Percentiles rank a stretch among this genome's conserved stretches.
phyloP scores from a whole-genome alignment of 2,329 filamentous ascomycete species.

The Penicillium sp. region DNA sequence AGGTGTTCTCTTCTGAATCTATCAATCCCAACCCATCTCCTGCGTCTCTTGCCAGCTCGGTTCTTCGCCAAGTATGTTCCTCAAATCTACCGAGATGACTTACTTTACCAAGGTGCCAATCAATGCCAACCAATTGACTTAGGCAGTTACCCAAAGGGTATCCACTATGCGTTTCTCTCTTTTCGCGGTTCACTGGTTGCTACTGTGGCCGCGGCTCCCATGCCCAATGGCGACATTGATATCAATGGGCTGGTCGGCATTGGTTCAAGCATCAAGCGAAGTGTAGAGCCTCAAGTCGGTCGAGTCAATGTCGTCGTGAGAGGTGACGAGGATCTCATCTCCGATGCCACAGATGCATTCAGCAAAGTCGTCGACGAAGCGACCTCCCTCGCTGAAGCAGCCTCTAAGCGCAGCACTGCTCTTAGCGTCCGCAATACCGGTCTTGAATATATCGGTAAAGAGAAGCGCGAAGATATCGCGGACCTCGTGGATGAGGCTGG shows the following conservation, averaged over 20 bases:
- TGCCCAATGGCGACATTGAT: neutral
- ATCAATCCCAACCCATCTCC: neutral
- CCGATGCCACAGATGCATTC: neutral
- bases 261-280: neutral
- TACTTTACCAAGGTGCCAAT: no score
- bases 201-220: neutral
- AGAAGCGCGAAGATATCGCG: neutral
- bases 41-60: neutral
- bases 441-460: no score
- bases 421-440: neutral
- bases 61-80: neutral
- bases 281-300: neutral
- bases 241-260: neutral
- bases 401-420: neutral
- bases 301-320: neutral
- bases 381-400: neutral
- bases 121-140: neutral
- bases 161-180: neutral
- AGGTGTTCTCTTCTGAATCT: no score
- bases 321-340: neutral
- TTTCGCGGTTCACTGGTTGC: neutral
- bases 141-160: neutral
- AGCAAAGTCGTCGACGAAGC: neutral
- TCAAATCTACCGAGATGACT: neutral
- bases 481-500: no score